Conservation (phyloP, 768 basidiomycete genomes). For the Chalciporus chontae region DNA sequence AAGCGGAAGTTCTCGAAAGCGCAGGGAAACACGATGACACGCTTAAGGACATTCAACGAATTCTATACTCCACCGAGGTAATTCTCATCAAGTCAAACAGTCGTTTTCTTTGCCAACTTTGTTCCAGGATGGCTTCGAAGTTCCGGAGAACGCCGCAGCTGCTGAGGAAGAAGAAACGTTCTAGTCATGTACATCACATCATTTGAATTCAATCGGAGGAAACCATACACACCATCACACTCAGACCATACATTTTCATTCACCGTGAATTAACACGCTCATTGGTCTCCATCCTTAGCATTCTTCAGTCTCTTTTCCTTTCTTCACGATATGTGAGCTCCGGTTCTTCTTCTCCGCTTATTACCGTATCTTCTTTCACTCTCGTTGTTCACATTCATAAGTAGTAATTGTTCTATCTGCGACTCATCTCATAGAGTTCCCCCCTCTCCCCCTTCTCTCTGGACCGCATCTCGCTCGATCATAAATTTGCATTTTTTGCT, state of each 20-base stretch:
- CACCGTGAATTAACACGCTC: slow-evolving; percentile 13
- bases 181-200: slow-evolving; percentile 31
- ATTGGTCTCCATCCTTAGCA: slow-evolving; percentile 14
- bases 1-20: slow-evolving; percentile 58
- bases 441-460: background rate
- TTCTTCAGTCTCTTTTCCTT: slow-evolving; percentile 6
- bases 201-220: slow-evolving; percentile 2
- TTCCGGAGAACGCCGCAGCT: slow-evolving; percentile 57
- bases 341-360: slow-evolving; percentile 3
- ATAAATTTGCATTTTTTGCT: slow-evolving; percentile 6
- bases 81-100: slow-evolving; percentile 18
- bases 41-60: slow-evolving; percentile 81
- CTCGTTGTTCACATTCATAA: slow-evolving; percentile 14
- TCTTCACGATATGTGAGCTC: slow-evolving; percentile 9
- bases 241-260: slow-evolving; percentile 5
- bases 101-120: slow-evolving; percentile 7
- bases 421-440: slow-evolving; percentile 24
- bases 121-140: slow-evolving; percentile 86
- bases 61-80: slow-evolving; percentile 94
- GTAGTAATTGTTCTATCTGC: slow-evolving; percentile 27
- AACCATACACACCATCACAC: slow-evolving; percentile 8
- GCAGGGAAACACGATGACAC: slow-evolving; percentile 56
- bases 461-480: slow-evolving; percentile 3
- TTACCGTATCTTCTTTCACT: slow-evolving; percentile 21
- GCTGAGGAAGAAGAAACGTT: slow-evolving; percentile 85